Evolutionary conservation across 306 rosid species (phyloP).

Genomic region (Cicer yamashitae): DNA sequence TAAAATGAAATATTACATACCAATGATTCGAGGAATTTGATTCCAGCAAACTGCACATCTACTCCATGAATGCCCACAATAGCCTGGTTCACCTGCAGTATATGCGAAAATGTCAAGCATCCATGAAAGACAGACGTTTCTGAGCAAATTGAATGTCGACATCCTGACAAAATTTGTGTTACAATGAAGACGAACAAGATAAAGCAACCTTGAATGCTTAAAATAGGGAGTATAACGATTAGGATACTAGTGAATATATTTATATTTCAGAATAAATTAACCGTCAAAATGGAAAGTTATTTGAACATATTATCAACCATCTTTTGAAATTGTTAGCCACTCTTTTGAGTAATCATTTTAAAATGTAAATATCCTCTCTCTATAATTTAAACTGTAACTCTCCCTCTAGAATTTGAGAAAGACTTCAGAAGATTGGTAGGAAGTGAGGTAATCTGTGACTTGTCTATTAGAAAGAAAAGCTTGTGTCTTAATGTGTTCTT

Average conservation of each 20-base stretch:
- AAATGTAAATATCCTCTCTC: conserved; percentile 28
- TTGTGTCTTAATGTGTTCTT: conserved; percentile 28
- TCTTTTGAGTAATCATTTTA: conserved; percentile 19
- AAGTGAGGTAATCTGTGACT: conserved; percentile 12
- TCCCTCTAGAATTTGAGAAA: background rate
- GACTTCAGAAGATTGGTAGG: conserved; percentile 13
- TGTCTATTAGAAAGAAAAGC: conserved; percentile 6
- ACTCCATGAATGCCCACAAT: conserved; percentile 73
- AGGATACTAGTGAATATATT: conserved; percentile 3
- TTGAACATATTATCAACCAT: conserved; percentile 21
- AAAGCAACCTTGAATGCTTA: conserved; percentile 1
- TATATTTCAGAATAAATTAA: conserved; percentile 25
- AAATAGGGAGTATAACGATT: background rate
- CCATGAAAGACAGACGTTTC: conserved; percentile 19
- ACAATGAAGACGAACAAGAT: conserved; percentile 15
- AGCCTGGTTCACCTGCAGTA: conserved; percentile 85
- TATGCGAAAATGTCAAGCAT: conserved; percentile 44
- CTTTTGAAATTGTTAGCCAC: conserved; percentile 6
- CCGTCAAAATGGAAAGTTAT: conserved; percentile 14
- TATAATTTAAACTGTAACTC: conserved; percentile 16
- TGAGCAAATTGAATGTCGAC: conserved; percentile 32
- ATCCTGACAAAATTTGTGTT: background rate
- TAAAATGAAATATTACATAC: conserved; percentile 53
- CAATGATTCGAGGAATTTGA: conserved; percentile 85
- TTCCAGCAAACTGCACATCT: conserved; percentile 84